phyloP scores from a whole-genome alignment of 345 rosid species.

The Eutrema heterophyllum region DNA sequence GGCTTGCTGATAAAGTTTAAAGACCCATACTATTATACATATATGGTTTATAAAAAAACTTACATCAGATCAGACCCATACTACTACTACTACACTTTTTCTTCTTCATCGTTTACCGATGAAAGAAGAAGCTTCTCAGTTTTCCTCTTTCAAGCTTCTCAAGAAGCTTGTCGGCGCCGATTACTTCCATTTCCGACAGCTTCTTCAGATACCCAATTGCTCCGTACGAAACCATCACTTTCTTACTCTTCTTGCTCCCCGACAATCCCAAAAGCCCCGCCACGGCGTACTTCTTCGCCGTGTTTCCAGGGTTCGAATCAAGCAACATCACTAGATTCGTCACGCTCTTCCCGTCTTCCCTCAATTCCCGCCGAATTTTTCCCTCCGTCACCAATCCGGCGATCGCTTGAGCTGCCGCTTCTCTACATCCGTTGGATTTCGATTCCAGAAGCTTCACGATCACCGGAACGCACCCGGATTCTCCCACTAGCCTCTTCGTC shows the following conservation, averaged over 20 bases:
- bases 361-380: slow-evolving; percentile 55
- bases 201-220: slow-evolving; percentile 93
- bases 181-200: slow-evolving; percentile 82
- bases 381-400: slow-evolving; percentile 60
- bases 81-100: neutral
- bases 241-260: slow-evolving; percentile 78
- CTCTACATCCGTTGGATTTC: slow-evolving; percentile 59
- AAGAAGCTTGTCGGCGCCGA: slow-evolving; percentile 75
- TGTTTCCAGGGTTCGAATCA: slow-evolving; percentile 76
- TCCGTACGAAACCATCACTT: slow-evolving; percentile 84
- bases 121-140: slow-evolving; percentile 58
- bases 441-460: slow-evolving; percentile 72
- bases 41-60: neutral
- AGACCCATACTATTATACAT: neutral
- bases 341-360: slow-evolving; percentile 61
- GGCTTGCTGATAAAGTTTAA: neutral
- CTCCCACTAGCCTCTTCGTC: slow-evolving; percentile 72
- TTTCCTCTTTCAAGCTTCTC: slow-evolving; percentile 76
- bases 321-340: slow-evolving; percentile 78
- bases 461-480: slow-evolving; percentile 65
- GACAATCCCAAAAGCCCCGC: slow-evolving; percentile 58
- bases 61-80: neutral
- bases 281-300: slow-evolving; percentile 85
- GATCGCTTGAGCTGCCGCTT: slow-evolving; percentile 75
- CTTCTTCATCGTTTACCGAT: slow-evolving; percentile 17